These are phyloP conservation scores for Delonix regia DNA, from an alignment of 306 rosid species.

Conservation along the genomic window DNA sequence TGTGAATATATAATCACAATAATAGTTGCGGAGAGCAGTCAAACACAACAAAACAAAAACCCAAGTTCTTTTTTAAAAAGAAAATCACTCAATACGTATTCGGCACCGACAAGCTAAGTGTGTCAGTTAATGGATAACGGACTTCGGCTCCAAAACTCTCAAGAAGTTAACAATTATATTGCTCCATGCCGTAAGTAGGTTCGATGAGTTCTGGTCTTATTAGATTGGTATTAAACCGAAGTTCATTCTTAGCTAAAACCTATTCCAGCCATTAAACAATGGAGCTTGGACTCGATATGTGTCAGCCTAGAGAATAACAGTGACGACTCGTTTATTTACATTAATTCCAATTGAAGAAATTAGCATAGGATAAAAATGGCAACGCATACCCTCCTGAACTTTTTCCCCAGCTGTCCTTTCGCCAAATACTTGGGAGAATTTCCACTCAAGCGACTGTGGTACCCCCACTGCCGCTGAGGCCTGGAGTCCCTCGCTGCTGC, in stretches of 20 bases:
- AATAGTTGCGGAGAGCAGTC: not conserved
- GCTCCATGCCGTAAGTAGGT: not conserved
- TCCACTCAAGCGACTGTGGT: slow-evolving; percentile 54
- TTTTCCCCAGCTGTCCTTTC: slow-evolving; percentile 67
- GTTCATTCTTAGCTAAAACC: not conserved
- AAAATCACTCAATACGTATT: not conserved
- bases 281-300: not conserved
- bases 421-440: too few species aligned
- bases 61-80: not conserved
- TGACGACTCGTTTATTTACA: not conserved
- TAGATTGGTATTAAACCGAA: not conserved
- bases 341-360: not conserved
- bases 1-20: not conserved
- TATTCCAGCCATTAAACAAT: not conserved
- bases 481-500: not conserved
- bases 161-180: not conserved
- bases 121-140: not conserved
- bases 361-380: slow-evolving; percentile 16
- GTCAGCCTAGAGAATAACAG: not conserved
- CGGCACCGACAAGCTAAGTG: not conserved
- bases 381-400: slow-evolving; percentile 61
- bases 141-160: not conserved
- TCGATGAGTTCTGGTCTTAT: not conserved
- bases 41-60: not conserved
- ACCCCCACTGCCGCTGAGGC: slow-evolving; percentile 18